Conservation (phyloP, 2,329 filamentous ascomycete species). For the Seiridium cupressi region DNA sequence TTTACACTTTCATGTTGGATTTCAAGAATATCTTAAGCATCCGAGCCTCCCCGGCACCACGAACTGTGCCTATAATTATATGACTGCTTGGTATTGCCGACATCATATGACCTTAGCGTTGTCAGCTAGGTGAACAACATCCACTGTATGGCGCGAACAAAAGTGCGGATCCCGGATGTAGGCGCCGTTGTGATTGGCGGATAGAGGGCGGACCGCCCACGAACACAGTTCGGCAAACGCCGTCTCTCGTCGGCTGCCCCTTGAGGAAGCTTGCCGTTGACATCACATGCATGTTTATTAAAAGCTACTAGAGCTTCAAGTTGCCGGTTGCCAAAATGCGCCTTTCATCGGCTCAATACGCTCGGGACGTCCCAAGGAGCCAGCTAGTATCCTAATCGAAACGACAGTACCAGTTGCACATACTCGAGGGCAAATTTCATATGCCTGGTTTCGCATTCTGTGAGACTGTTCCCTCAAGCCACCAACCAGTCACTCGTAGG, state of each 20-base stretch:
- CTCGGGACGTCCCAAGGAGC: no score
- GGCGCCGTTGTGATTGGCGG: background rate
- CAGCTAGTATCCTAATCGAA: no score
- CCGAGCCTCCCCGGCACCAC: background rate
- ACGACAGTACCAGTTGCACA: no score
- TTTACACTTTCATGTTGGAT: background rate
- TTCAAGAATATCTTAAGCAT: background rate
- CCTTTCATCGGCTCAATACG: no score
- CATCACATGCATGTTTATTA: background rate
- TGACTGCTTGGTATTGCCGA: background rate
- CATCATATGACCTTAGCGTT: background rate
- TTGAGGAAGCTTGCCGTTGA: background rate
- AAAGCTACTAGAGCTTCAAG: no score
- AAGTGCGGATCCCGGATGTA: background rate
- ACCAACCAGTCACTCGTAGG: constrained; percentile 22
- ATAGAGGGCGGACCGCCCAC: background rate
- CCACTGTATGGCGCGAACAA: background rate
- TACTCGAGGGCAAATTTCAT: no score
- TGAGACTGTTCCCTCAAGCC: background rate
- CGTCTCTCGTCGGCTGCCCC: background rate
- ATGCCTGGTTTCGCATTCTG: no score
- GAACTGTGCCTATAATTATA: background rate
- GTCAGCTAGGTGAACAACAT: background rate
- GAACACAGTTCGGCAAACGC: no score
- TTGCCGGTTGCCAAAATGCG: no score